Base-by-base conservation (phyloP, 768 basidiomycete species). In the Boletus pseudo-olivaceus region DNA sequence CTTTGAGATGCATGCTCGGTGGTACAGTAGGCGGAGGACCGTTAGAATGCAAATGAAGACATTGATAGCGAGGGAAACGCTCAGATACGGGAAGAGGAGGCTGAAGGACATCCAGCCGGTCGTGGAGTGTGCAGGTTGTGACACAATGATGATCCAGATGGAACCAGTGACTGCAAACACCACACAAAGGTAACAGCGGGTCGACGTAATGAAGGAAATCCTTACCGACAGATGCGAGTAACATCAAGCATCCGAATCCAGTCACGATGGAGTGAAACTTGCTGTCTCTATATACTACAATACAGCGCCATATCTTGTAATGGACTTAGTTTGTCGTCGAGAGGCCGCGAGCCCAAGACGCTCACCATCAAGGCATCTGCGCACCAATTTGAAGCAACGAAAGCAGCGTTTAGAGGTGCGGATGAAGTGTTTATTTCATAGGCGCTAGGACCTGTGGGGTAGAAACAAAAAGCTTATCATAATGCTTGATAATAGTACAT, bases 1-100 rank as follows among this genome's bases (percentile, higher is more conserved):
- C 29, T 32, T 65, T 26, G 61, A 59, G 46, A 65, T 62, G 49
- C 58, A 62, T 23, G 57, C 48, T 37, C 67, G 61, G 52, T 68
- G 70, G 40, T 67, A 63, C 3, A 74, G 47, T 9, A 73, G 53
- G 17, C 73, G 73, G 7, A 62, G 1, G 47, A 70, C 70, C 0
- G 69, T 73, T 7, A 72, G 51, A 10, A 66, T 49, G 27, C 67
- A 70, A 32, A 72, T 57, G 55, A 66, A 12, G 47, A 74, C 55
- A 32, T 72, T 73, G 60, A 65, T 68, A 19, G 60, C 61, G 26
- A 73, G 64, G 9, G 73, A 73, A 19, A 74, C 63, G 8, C 62
- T 62, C 47, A 71, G 56, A 39, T 67, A 72, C 0, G 72, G 72
- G 40, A 71, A 65, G 23, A 70, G 70, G 17, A 66, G 64, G 47